Conservation (phyloP, 129 eudicot genomes). For the Tagetes erecta region DNA sequence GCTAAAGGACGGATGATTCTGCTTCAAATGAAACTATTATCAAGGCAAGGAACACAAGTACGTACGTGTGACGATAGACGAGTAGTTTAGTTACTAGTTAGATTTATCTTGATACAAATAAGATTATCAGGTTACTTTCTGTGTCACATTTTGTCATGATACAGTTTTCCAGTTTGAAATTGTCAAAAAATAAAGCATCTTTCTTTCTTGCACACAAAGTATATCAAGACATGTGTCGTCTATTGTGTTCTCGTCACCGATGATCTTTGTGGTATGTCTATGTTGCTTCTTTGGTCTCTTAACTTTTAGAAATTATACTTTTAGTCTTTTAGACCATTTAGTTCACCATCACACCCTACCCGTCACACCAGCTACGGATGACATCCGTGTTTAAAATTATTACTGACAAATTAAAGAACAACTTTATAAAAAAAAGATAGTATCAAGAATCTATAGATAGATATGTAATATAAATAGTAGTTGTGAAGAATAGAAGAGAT, state of each 20-base stretch:
- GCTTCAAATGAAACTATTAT: not conserved
- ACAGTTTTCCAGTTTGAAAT: constrained; percentile 2
- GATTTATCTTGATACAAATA: constrained; percentile 15
- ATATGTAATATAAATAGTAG: too few species aligned
- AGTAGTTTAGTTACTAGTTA: constrained; percentile 18
- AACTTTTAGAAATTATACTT: too few species aligned
- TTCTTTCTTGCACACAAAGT: not conserved
- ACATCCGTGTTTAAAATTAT: too few species aligned
- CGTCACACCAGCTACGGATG: too few species aligned
- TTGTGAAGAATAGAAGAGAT: not conserved
- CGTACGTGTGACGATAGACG: not conserved
- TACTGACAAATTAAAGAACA: too few species aligned
- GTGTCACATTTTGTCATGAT: constrained; percentile 15
- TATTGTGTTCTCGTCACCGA: not conserved
- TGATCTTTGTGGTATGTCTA: too few species aligned
- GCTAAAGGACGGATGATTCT: too few species aligned
- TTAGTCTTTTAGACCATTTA: too few species aligned
- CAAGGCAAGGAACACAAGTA: constrained; percentile 22
- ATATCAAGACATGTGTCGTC: not conserved
- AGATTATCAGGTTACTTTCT: constrained; percentile 15
- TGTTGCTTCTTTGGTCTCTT: too few species aligned
- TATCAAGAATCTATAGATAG: not conserved
- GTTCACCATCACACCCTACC: too few species aligned
- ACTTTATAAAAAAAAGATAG: not conserved
- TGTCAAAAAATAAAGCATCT: not conserved